A percentile compares a stretch with the other conserved stretches of the same genome.
These are phyloP conservation scores for Paxillus involutus DNA, from an alignment of 768 basidiomycete species.

Conservation along the genomic window DNA sequence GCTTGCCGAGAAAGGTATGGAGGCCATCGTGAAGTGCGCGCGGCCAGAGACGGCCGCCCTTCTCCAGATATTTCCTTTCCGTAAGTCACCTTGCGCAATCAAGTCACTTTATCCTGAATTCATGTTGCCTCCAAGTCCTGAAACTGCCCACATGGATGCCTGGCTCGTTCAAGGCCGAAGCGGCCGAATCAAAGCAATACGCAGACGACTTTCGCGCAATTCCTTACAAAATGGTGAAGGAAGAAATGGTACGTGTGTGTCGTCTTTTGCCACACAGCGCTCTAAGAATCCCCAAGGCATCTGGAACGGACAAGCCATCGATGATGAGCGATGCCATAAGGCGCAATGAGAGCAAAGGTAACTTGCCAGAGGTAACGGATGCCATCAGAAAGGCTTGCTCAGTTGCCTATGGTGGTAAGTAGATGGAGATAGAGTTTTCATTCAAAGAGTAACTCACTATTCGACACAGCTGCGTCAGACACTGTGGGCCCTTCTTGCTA, in stretches of 20 bases:
- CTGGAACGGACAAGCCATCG: constrained; percentile 14
- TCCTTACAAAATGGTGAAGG: constrained; percentile 24
- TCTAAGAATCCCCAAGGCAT: constrained; percentile 9
- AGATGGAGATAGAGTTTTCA: not conserved
- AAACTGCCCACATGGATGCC: constrained; percentile 27
- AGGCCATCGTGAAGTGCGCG: constrained; percentile 12
- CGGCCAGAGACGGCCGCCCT: constrained; percentile 22
- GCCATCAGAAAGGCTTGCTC: constrained; percentile 22
- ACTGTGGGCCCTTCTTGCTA: constrained; percentile 17
- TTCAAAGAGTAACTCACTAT: constrained; percentile 1
- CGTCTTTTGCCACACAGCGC: not conserved
- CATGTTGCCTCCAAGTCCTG: constrained; percentile 13
- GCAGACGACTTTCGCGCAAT: constrained; percentile 15
- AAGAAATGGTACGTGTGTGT: constrained; percentile 15
- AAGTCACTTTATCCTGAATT: not conserved
- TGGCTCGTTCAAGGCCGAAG: constrained; percentile 21
- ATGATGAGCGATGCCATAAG: constrained; percentile 21
- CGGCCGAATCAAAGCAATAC: constrained; percentile 10
- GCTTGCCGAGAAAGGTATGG: constrained; percentile 16
- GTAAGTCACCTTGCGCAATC: constrained; percentile 12
- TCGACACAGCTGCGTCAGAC: constrained; percentile 22
- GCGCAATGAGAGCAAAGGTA: constrained; percentile 18
- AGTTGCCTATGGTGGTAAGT: constrained; percentile 23
- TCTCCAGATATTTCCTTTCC: constrained; percentile 24
- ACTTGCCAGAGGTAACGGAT: constrained; percentile 17